Conservation (phyloP, 2,329 filamentous ascomycete genomes). For the Lecanosticta acicola region DNA sequence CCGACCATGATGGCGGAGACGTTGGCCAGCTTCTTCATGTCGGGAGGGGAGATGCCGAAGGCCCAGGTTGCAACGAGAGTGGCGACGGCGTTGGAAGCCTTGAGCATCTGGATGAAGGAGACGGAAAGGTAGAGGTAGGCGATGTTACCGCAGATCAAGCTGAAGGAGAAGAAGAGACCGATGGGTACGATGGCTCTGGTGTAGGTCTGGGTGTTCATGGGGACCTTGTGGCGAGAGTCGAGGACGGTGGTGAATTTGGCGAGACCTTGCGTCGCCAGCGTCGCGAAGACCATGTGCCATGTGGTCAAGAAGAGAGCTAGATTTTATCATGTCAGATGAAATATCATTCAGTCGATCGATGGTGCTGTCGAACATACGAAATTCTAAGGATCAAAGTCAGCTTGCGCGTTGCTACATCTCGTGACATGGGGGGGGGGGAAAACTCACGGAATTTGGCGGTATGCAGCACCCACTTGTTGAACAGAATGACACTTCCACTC, state of each 20-base stretch:
- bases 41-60: slow-evolving; percentile 76
- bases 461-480: slow-evolving; percentile 98
- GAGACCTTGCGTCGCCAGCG: slow-evolving; percentile 87
- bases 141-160: slow-evolving; percentile 92
- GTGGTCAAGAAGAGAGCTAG: slow-evolving; percentile 80
- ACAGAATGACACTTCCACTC: slow-evolving; percentile 91
- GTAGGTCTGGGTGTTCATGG: slow-evolving; percentile 94
- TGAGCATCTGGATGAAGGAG: slow-evolving; percentile 98
- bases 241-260: slow-evolving; percentile 84
- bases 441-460: slow-evolving; percentile 67
- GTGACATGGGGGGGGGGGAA: background rate
- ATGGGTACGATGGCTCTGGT: slow-evolving; percentile 90
- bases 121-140: slow-evolving; percentile 94
- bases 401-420: background rate
- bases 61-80: slow-evolving; percentile 85
- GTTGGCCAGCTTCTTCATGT: slow-evolving; percentile 81
- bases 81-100: slow-evolving; percentile 93
- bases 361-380: slow-evolving; percentile 10
- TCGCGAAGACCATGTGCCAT: slow-evolving; percentile 92
- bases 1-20: slow-evolving; percentile 92
- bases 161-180: slow-evolving; percentile 90
- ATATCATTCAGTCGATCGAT: background rate
- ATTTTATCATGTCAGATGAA: background rate
- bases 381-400: slow-evolving; percentile 15
- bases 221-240: slow-evolving; percentile 90